Evolutionary conservation across 306 rosid species (phyloP), one percentile per base, ranked within the genome.

Genomic region (Quercus robur): DNA sequence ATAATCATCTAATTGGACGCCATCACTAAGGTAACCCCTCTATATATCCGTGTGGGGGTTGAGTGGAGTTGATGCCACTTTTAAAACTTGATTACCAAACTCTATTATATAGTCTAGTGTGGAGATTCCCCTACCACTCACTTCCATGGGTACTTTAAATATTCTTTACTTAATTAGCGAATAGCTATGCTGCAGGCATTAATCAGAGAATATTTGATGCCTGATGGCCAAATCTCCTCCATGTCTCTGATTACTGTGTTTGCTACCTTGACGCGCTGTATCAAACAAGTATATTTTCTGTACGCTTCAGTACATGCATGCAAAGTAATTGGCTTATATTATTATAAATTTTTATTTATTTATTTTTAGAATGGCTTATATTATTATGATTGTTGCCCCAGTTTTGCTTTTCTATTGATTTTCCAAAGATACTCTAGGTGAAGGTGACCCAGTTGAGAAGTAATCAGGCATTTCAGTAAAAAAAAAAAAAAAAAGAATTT

Each of bases 161-260:
- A 63, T 14, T 6, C 23, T 64, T 4, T 30, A 30, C 46, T 15
- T 64, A 15, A 64, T 64, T 30, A 30, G 44, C 44, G 30, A 63
- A 59, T 20, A 30, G 70, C 70, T 51, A 70, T 17, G 54, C 46
- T 12, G n/a, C 8, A 19, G 25, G 1, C 33, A 67, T 68, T 9
- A 49, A 55, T 56, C 67, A 71, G 25, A 71, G 77, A 71, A 78
- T 71, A 71, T 76, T 78, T 35, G 41, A 5, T 6, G 41, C 41
- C 41, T 71, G 55, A 58, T 31, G 4, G 3, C 77, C 76, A 78
- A 78, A 56, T 26, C 52, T 56, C 35, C 59, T 38, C 64, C 73
- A 15, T 41, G 71, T 38, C 71, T 55, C 58, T 70, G 33, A 57
- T 33, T 55, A 5, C 38, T 1, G 25, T 28, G 51, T 69, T 58